phyloP scores from a whole-genome alignment of 768 basidiomycete genomes.

The Termitomyces sp. region DNA sequence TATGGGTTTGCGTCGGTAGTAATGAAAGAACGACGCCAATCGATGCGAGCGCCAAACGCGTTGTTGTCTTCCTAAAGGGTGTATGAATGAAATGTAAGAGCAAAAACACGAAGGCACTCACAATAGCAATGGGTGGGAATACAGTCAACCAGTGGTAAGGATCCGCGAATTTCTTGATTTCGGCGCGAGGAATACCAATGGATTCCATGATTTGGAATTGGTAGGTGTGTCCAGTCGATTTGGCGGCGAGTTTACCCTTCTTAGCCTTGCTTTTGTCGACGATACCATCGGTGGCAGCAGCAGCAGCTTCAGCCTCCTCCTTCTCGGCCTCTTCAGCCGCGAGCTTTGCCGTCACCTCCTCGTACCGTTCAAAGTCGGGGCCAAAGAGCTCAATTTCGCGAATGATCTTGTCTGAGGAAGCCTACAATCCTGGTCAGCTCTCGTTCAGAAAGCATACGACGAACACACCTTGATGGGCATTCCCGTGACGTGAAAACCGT shows the following conservation, averaged over 20 bases:
- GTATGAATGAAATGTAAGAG: not conserved
- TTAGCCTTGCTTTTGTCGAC: slow-evolving; percentile 75
- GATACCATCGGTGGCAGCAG: slow-evolving; percentile 37
- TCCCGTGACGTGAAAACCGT: slow-evolving; percentile 96
- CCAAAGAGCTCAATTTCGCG: slow-evolving; percentile 98
- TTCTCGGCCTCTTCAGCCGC: slow-evolving; percentile 44
- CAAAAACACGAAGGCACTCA: not conserved
- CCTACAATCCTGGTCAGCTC: slow-evolving; percentile 39
- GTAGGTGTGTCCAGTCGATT: slow-evolving; percentile 90
- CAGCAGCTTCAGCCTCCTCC: slow-evolving; percentile 33
- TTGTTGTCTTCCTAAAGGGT: slow-evolving; percentile 58
- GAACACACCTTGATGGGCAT: slow-evolving; percentile 95
- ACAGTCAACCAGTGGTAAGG: slow-evolving; percentile 87
- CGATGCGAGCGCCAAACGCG: slow-evolving; percentile 89
- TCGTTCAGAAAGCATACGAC: not conserved
- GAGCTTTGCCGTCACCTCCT: slow-evolving; percentile 41
- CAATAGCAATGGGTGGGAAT: slow-evolving; percentile 91
- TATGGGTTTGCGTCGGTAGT: slow-evolving; percentile 97
- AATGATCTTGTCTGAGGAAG: slow-evolving; percentile 95
- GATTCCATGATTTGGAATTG: slow-evolving; percentile 99
- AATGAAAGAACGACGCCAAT: slow-evolving; percentile 94
- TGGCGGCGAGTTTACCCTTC: slow-evolving; percentile 92
- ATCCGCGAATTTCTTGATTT: slow-evolving; percentile 97
- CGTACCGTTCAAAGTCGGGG: slow-evolving; percentile 73
- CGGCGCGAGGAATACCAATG: slow-evolving; percentile 79